These are phyloP conservation scores for Seiridium cupressi DNA, from an alignment of 2,329 filamentous ascomycete species.

Conservation along the genomic window DNA sequence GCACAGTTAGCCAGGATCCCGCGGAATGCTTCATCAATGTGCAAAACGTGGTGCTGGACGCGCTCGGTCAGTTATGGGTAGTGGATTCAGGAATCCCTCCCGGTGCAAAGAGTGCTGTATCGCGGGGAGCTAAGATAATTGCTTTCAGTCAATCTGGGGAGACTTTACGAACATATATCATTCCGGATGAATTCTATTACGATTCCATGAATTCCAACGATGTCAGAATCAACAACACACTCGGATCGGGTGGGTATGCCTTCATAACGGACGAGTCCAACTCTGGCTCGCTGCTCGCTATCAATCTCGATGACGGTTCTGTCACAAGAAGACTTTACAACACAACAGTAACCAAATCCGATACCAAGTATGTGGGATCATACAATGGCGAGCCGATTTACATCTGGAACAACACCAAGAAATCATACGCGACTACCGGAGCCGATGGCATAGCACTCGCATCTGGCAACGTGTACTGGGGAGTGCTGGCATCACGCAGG, in stretches of 20 bases:
- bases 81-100: conserved; percentile 37
- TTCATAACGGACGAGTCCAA: conserved; percentile 39
- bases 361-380: conserved; percentile 35
- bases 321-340: conserved; percentile 34
- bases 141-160: conserved; percentile 32
- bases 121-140: conserved; percentile 39
- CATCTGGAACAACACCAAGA: conserved; percentile 32
- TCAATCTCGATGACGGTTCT: conserved; percentile 33
- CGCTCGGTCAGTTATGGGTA: conserved; percentile 35
- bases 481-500: conserved; percentile 35
- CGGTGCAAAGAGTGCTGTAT: conserved; percentile 22
- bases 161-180: conserved; percentile 33
- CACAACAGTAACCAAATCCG: conserved; percentile 33
- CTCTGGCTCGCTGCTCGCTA: conserved; percentile 33
- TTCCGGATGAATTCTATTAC: conserved; percentile 30
- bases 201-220: conserved; percentile 38
- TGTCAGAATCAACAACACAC: conserved; percentile 39
- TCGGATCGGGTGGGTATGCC: conserved; percentile 35
- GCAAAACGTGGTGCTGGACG: conserved; percentile 41
- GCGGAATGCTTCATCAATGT: conserved; percentile 43
- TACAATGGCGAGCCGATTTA: conserved; percentile 33
- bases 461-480: conserved; percentile 39
- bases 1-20: conserved; percentile 31
- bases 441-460: conserved; percentile 37
- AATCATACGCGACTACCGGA: conserved; percentile 25